phyloP scores from a whole-genome alignment of 768 basidiomycete genomes.

The Pleurotus tuber-regium region DNA sequence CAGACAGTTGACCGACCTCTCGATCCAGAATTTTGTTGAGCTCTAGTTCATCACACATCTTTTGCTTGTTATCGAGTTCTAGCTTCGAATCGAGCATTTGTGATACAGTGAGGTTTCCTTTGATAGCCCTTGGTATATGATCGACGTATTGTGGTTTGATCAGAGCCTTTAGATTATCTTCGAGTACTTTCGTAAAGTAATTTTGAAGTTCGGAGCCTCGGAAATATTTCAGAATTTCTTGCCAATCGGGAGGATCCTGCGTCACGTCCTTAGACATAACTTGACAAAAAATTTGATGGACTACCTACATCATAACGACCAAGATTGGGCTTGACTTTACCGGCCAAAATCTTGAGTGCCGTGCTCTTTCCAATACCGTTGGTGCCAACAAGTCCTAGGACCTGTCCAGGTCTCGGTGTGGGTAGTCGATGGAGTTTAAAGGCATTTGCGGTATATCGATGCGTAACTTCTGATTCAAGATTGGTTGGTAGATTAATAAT shows the following conservation, averaged over 20 bases:
- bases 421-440: constrained; percentile 99
- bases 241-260: constrained; percentile 98
- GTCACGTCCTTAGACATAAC: constrained; percentile 1
- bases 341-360: constrained; percentile 93
- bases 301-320: constrained; percentile 87
- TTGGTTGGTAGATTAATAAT: constrained; percentile 99
- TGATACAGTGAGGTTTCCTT: constrained; percentile 80
- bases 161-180: constrained; percentile 97
- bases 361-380: constrained; percentile 99
- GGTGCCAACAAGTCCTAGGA: constrained; percentile 96
- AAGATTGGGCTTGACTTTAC: constrained; percentile 96
- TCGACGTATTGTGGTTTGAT: constrained; percentile 99
- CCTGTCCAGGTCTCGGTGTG: constrained; percentile 95
- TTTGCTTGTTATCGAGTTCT: constrained; percentile 85
- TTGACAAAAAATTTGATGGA: neutral
- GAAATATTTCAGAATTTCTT: constrained; percentile 97
- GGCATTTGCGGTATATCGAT: constrained; percentile 96
- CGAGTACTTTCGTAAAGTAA: constrained; percentile 98
- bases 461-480: constrained; percentile 92
- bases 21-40: constrained; percentile 83
- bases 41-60: constrained; percentile 84
- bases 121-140: constrained; percentile 95
- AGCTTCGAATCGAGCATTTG: constrained; percentile 92
- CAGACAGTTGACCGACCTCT: constrained; percentile 83
- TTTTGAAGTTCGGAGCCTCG: constrained; percentile 98